A percentile compares a stretch with the other conserved stretches of the same genome.
Conservation (phyloP, 192 early-diverging fungal species). For the Rhizophagus prolifer region DNA sequence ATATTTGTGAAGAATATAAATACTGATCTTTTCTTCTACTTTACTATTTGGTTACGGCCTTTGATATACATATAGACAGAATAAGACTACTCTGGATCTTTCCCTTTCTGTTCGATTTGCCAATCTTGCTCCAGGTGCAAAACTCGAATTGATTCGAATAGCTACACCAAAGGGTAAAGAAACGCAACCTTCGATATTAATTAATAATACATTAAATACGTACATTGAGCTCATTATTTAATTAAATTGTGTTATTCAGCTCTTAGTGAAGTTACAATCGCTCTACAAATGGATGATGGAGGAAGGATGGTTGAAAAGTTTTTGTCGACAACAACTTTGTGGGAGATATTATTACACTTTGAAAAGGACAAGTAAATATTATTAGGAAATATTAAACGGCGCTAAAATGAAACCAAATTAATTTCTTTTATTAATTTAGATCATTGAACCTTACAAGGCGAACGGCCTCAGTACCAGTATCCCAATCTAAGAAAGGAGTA, state of each 20-base stretch:
- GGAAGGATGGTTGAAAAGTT: constrained; percentile 67
- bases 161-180: constrained; percentile 17
- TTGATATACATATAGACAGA: constrained; percentile 32
- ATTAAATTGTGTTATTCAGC: constrained; percentile 24
- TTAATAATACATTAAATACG: background rate
- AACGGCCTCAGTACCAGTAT: constrained; percentile 36
- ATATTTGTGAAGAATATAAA: background rate
- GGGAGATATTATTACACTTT: constrained; percentile 65
- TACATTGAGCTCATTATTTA: background rate
- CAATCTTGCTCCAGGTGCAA: constrained; percentile 78
- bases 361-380: constrained; percentile 50
- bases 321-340: constrained; percentile 56
- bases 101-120: constrained; percentile 77
- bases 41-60: constrained; percentile 18
- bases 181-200: background rate
- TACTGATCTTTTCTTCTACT: background rate
- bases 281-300: constrained; percentile 73
- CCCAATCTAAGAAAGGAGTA: constrained; percentile 34
- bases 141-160: constrained; percentile 54
- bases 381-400: background rate
- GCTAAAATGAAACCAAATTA: background rate
- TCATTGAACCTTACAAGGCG: constrained; percentile 56
- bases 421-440: constrained; percentile 32
- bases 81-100: constrained; percentile 66
- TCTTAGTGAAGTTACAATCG: constrained; percentile 54